Base-by-base conservation (phyloP, 2,329 filamentous ascomycete species). In the Neonectria coccinea region DNA sequence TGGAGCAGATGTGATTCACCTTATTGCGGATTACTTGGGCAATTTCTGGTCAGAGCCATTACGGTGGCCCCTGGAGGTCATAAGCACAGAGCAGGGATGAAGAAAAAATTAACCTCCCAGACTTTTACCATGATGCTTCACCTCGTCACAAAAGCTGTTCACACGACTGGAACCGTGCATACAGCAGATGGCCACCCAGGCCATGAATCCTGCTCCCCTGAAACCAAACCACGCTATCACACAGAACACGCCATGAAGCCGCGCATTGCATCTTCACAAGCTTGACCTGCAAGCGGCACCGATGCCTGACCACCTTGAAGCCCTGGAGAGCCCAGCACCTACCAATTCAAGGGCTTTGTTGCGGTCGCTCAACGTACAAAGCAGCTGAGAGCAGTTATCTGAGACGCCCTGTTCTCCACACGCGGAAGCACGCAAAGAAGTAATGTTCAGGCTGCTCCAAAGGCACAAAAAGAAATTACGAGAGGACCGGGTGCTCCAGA, bases 31-130 rank as follows among this genome's bases (percentile, higher is more conserved):
- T 16, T 72, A 78, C 51, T 64, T 80, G 2, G 78, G 79, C 3
- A 67, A 56, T 18, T 76, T 75, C 18, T 80, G 78, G 78, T 69
- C 72, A n/a, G 70, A 76, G 7, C 68, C 73, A 5, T 62, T 79
- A 67, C 60, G 65, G 1, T 80, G 78, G 78, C 79, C 79, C 1
- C 57, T 79, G 6, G 69, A 75, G 27, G 73, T 75, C n/a, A 45
- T 79, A 10, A 65, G 67, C 9, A 71, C 47, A 4, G 73, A 78
- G 39, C 67, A 68, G 56, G 71, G 70, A 33, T 76, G 65, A 73
- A 36, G 8, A 16, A 11, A 11, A 8, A 25, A 4, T 10, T 3
- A 9, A 55, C 22, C 8, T 5, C 22, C 27, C 9, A 25, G 20
- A 36, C 9, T 42, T 36, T 41, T 12, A n/a, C 18, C 5, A 56